phyloP scores from a whole-genome alignment of 768 basidiomycete genomes.

The Gloeopeniophorella convolvens region DNA sequence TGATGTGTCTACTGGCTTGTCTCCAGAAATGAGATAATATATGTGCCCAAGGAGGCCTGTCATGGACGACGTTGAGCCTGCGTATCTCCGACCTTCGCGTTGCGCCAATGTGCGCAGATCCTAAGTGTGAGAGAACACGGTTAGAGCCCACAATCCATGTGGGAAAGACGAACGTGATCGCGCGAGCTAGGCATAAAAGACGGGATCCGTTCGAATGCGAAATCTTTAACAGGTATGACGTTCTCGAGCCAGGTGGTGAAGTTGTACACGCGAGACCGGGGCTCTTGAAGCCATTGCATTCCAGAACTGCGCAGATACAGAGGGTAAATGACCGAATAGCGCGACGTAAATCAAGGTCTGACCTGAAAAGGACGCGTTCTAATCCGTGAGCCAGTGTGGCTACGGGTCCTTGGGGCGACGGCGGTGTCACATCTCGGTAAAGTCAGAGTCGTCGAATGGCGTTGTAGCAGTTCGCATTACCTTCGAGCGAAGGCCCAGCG shows the following conservation, averaged over 20 bases:
- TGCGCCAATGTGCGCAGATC: constrained; percentile 60
- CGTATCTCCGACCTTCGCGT: constrained; percentile 52
- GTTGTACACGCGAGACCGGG: constrained; percentile 79
- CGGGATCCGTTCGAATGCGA: constrained; percentile 73
- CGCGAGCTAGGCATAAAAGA: constrained; percentile 73
- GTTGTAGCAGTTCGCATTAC: background rate
- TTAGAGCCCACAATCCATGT: background rate
- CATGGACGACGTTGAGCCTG: constrained; percentile 87
- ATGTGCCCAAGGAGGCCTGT: constrained; percentile 80
- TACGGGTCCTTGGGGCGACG: constrained; percentile 45
- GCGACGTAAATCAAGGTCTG: constrained; percentile 21
- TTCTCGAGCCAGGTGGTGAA: constrained; percentile 65
- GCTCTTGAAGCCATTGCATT: constrained; percentile 85
- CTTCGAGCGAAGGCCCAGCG: constrained; percentile 12
- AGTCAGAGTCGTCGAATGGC: background rate
- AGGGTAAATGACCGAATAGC: constrained; percentile 1
- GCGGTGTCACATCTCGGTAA: constrained; percentile 38
- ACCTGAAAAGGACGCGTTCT: constrained; percentile 74
- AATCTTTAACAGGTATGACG: constrained; percentile 73
- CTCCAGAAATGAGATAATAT: constrained; percentile 78
- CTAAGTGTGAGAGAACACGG: constrained; percentile 30
- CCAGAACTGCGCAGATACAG: constrained; percentile 51
- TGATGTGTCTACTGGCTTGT: constrained; percentile 56
- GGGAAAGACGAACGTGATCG: constrained; percentile 48
- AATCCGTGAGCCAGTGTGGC: constrained; percentile 60